phyloP scores from a whole-genome alignment of 148 eudicot genomes.

The Oxyria digyna region DNA sequence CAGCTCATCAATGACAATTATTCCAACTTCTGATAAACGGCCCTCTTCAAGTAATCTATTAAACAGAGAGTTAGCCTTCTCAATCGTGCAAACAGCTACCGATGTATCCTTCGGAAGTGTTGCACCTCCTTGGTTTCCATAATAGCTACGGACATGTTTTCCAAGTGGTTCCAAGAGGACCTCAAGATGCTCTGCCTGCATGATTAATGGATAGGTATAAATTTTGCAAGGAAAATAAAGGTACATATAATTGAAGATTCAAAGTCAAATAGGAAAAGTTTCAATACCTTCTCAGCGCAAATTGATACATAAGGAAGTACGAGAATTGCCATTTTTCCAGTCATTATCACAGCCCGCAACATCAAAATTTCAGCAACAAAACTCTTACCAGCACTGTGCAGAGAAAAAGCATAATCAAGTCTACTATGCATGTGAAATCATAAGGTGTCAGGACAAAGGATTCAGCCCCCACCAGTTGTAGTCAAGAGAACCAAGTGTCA shows the following conservation, averaged over 20 bases:
- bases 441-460: neutral
- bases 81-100: slow-evolving; percentile 96
- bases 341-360: slow-evolving; percentile 62
- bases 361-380: slow-evolving; percentile 97
- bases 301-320: slow-evolving; percentile 97
- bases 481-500: neutral
- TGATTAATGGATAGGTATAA: neutral
- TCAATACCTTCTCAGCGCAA: slow-evolving; percentile 84
- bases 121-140: slow-evolving; percentile 96
- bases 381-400: slow-evolving; percentile 92
- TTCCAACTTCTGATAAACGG: slow-evolving; percentile 93
- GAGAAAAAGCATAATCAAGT: slow-evolving; percentile 11
- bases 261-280: neutral
- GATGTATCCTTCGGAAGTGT: slow-evolving; percentile 91
- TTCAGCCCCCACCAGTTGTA: neutral
- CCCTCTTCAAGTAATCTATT: slow-evolving; percentile 93
- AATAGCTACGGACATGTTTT: slow-evolving; percentile 93
- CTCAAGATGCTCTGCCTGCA: slow-evolving; percentile 92
- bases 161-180: slow-evolving; percentile 78
- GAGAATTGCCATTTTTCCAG: slow-evolving; percentile 87
- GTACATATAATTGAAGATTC: neutral
- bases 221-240: neutral
- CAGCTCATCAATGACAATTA: slow-evolving; percentile 94
- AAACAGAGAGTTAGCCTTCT: slow-evolving; percentile 93
- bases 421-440: slow-evolving; percentile 6